These are phyloP conservation scores for Salvia hispanica DNA, from an alignment of 257 asterid genomes.

Conservation along the genomic window DNA sequence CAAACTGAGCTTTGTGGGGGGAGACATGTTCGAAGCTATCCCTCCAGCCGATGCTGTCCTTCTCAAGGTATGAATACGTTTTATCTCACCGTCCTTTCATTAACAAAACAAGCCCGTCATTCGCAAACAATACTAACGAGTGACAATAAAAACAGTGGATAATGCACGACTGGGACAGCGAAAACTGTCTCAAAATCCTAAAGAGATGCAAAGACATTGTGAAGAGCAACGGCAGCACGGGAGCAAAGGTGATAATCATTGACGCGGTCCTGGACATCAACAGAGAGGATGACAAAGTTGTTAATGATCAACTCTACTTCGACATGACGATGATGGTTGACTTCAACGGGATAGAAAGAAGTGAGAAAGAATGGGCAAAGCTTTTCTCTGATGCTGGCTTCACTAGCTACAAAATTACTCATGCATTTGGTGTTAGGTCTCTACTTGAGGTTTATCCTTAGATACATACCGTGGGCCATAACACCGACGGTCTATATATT, in stretches of 20 bases:
- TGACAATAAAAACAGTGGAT: constrained; percentile 25
- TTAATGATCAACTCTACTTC: constrained; percentile 23
- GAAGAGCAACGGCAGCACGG: constrained; percentile 5
- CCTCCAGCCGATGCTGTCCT: constrained; percentile 30
- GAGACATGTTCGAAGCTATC: constrained; percentile 32
- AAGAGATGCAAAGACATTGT: constrained; percentile 42
- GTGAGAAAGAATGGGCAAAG: constrained; percentile 43
- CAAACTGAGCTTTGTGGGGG: constrained; percentile 21
- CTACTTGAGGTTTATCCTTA: constrained; percentile 43
- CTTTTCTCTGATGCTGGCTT: constrained; percentile 45
- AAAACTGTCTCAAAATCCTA: constrained; percentile 7
- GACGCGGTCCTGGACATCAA: constrained; percentile 36
- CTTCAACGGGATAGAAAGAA: constrained; percentile 39
- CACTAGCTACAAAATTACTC: constrained; percentile 35
- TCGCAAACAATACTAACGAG: neutral
- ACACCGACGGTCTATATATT: no score
- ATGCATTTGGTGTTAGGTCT: constrained; percentile 41
- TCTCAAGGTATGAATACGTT: constrained; percentile 20
- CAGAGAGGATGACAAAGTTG: constrained; percentile 1
- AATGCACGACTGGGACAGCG: constrained; percentile 31
- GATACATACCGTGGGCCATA: no score
- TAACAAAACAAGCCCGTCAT: neutral
- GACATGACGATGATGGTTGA: constrained; percentile 37
- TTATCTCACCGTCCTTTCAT: no score
- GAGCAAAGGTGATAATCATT: constrained; percentile 38